Conservation (phyloP, 768 basidiomycete genomes). For the Calocybe cyanea region DNA sequence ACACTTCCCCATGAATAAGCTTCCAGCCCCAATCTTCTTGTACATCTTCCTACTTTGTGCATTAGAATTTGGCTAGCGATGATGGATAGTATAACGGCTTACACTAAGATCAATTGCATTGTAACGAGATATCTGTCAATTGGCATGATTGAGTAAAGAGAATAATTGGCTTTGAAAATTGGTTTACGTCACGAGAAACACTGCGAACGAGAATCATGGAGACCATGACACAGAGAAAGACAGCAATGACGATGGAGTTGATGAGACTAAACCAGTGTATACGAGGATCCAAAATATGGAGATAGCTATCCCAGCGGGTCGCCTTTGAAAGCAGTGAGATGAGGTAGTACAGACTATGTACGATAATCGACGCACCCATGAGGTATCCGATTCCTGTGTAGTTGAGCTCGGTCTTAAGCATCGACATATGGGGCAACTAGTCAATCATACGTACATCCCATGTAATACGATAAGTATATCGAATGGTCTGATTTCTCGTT, state of each 20-base stretch:
- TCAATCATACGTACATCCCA: constrained; percentile 63
- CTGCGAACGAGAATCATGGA: constrained; percentile 84
- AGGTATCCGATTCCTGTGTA: constrained; percentile 73
- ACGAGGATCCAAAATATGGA: constrained; percentile 88
- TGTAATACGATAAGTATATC: constrained; percentile 84
- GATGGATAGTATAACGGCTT: constrained; percentile 19
- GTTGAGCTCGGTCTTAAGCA: constrained; percentile 1
- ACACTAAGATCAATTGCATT: constrained; percentile 91
- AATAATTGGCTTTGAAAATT: background rate
- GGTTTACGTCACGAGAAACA: constrained; percentile 80
- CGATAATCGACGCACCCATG: constrained; percentile 52
- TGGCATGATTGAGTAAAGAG: constrained; percentile 3
- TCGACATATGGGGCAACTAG: background rate
- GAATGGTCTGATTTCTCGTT: constrained; percentile 54
- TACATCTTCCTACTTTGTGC: constrained; percentile 70
- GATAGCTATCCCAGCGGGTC: constrained; percentile 94
- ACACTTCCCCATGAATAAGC: constrained; percentile 93
- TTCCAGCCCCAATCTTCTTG: constrained; percentile 99
- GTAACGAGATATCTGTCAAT: constrained; percentile 87
- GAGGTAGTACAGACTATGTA: too few relatives aligned
- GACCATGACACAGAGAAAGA: constrained; percentile 92
- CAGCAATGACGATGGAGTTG: constrained; percentile 87
- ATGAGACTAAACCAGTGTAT: constrained; percentile 97
- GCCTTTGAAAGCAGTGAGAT: constrained; percentile 48
- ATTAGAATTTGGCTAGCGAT: background rate